Percentiles rank a stretch among this genome's conserved stretches.
Evolutionary conservation across 768 basidiomycete species (phyloP).

Genomic region (Suillus discolor): DNA sequence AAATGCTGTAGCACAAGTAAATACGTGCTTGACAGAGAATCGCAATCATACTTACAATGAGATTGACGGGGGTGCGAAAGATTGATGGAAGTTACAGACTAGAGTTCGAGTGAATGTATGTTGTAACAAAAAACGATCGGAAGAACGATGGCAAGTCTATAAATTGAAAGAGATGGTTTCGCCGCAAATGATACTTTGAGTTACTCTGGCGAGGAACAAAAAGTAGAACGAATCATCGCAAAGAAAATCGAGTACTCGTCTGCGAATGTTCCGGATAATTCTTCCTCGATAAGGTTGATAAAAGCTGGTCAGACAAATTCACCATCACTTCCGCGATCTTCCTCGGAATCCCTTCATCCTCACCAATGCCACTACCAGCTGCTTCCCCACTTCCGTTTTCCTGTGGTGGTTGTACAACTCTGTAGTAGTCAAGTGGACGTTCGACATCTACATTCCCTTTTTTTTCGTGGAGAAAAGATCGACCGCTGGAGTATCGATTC

Average conservation of each 20-base stretch:
- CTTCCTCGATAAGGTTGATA: not conserved
- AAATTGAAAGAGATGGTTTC: not conserved
- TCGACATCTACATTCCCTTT: not conserved
- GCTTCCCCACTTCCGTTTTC: not conserved
- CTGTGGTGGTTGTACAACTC: not conserved
- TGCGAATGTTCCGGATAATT: not conserved
- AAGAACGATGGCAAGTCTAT: not conserved
- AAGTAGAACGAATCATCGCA: not conserved
- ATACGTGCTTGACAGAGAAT: not conserved
- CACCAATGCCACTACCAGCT: not conserved
- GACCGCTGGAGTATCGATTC: no score
- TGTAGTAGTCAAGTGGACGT: not conserved
- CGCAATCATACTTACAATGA: not conserved
- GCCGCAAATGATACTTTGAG: not conserved
- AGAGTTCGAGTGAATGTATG: not conserved
- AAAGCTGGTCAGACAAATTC: not conserved
- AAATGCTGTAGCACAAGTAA: not conserved
- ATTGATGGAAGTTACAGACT: not conserved
- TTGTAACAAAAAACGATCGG: not conserved
- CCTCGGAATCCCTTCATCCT: not conserved
- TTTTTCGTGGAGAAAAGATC: conserved; percentile 21
- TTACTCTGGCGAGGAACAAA: not conserved
- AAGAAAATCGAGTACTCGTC: not conserved
- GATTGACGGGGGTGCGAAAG: not conserved
- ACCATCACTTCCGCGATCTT: not conserved